Percentiles rank a stretch among this genome's conserved stretches.
These are phyloP conservation scores for Monilinia fructigena DNA, from an alignment of 2,329 filamentous ascomycete species.

Conservation along the genomic window DNA sequence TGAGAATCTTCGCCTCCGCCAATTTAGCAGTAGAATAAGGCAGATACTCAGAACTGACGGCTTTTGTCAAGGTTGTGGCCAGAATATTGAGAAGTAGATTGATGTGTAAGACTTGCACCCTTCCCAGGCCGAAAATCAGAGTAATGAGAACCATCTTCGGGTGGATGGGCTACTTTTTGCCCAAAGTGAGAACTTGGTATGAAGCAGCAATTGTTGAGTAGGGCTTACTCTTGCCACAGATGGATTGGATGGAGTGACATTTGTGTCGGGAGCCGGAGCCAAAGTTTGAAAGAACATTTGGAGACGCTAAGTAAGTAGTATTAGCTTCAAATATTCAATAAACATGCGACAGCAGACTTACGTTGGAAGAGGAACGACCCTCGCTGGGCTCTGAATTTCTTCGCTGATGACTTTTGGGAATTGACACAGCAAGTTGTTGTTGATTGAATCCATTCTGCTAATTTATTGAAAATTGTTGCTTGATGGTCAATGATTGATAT, in stretches of 20 bases:
- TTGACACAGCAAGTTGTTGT: background rate
- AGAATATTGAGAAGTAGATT: background rate
- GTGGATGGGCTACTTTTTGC: too few relatives aligned
- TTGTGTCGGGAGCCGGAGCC: too few relatives aligned
- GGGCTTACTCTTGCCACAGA: background rate
- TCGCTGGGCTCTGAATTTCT: background rate
- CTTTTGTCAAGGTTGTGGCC: background rate
- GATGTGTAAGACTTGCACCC: background rate
- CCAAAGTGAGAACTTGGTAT: too few relatives aligned
- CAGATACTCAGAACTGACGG: background rate
- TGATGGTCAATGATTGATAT: too few relatives aligned
- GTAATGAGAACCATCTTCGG: too few relatives aligned
- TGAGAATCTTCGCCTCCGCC: background rate
- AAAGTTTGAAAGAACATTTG: too few relatives aligned
- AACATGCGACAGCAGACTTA: background rate
- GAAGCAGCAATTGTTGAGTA: background rate
- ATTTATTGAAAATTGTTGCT: background rate
- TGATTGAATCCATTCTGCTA: background rate
- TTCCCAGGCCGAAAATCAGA: background rate
- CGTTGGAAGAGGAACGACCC: background rate
- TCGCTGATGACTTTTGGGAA: background rate
- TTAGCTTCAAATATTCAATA: background rate
- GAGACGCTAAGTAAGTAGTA: background rate
- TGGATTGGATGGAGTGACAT: background rate
- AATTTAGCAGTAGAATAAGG: background rate